A percentile compares a stretch with the other conserved stretches of the same genome.
Conservation (phyloP, 768 basidiomycete genomes). For the Phylloporus sp. region DNA sequence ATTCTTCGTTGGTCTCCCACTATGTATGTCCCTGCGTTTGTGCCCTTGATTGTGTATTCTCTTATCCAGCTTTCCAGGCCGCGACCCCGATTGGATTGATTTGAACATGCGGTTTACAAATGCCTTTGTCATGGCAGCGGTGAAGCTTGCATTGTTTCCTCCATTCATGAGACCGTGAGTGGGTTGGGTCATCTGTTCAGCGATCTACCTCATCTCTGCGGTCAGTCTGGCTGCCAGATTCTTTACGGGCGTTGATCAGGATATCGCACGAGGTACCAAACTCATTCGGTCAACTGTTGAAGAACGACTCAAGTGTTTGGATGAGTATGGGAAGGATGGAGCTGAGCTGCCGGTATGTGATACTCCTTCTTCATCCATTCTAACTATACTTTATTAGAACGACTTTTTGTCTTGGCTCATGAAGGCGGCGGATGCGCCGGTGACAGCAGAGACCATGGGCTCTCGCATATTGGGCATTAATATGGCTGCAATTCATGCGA, state of each 20-base stretch:
- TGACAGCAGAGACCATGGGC: conserved; percentile 9
- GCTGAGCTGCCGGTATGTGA: conserved; percentile 4
- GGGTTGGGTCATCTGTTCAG: neutral
- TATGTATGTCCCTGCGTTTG: conserved; percentile 6
- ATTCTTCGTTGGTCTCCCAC: conserved; percentile 11
- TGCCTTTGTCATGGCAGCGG: conserved; percentile 20
- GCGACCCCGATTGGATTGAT: conserved; percentile 27
- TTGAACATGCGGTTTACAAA: conserved; percentile 29
- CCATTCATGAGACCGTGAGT: conserved; percentile 30
- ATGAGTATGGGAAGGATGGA: neutral
- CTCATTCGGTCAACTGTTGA: conserved; percentile 27
- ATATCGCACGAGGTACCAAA: conserved; percentile 6
- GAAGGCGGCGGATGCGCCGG: conserved; percentile 18
- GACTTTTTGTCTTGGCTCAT: conserved; percentile 35
- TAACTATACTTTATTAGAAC: conserved; percentile 15
- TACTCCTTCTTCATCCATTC: neutral
- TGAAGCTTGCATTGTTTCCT: conserved; percentile 30
- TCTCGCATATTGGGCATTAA: conserved; percentile 13
- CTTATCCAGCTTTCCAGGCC: conserved; percentile 1
- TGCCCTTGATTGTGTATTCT: too few relatives aligned
- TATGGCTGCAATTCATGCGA: conserved; percentile 23
- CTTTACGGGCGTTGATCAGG: neutral
- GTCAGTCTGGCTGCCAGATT: neutral
- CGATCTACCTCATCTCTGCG: neutral
- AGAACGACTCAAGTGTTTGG: neutral